Evolutionary conservation across 2,329 filamentous ascomycete species (phyloP).

Genomic region (Ceratocystiopsis minuta): DNA sequence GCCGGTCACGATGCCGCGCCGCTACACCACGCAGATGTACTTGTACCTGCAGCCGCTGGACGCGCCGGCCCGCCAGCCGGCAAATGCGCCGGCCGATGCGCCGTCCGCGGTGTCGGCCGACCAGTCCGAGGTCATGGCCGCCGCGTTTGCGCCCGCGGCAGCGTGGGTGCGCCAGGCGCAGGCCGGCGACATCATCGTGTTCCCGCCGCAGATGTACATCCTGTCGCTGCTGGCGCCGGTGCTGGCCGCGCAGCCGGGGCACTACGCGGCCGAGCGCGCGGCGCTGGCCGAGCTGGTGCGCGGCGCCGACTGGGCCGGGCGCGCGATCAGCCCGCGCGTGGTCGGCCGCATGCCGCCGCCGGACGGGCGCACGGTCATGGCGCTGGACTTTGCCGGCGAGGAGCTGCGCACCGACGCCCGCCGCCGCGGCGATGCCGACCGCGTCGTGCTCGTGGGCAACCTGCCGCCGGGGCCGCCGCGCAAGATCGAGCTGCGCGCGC

Average conservation of each 20-base stretch:
- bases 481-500: constrained; percentile 32
- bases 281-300: constrained; percentile 35
- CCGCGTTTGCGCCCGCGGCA: constrained; percentile 53
- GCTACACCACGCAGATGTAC: constrained; percentile 96
- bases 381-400: constrained; percentile 36
- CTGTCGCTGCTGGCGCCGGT: constrained; percentile 39
- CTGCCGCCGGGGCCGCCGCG: constrained; percentile 33
- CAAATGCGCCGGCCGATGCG: constrained; percentile 16
- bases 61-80: constrained; percentile 10
- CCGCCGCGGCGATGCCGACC: constrained; percentile 37
- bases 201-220: constrained; percentile 76
- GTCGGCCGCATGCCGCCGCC: constrained; percentile 23
- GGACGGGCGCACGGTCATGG: constrained; percentile 33
- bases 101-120: constrained; percentile 34
- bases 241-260: constrained; percentile 16
- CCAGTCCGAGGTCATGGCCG: constrained; percentile 38
- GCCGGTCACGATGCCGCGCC: constrained; percentile 48
- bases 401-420: constrained; percentile 28
- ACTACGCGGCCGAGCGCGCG: constrained; percentile 29
- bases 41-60: constrained; percentile 63
- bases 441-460: constrained; percentile 34
- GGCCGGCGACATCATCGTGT: constrained; percentile 56
- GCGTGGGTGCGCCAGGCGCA: constrained; percentile 51
- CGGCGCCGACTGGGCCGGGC: constrained; percentile 33
- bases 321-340: constrained; percentile 39